Conservation (phyloP, 768 basidiomycete genomes). For the Russula brevipes region DNA sequence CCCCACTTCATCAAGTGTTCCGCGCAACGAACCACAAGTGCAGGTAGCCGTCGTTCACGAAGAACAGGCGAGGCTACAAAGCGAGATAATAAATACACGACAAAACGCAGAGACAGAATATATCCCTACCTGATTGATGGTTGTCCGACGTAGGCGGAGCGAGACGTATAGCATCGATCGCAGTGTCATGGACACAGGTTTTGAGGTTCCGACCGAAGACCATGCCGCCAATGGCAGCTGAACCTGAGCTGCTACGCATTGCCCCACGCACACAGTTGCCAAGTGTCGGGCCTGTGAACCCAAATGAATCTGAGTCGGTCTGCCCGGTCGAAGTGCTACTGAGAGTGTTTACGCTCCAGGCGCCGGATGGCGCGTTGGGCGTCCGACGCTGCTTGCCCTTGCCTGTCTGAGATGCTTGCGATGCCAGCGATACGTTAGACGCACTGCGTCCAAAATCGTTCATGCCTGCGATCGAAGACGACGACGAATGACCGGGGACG, state of each 20-base stretch:
- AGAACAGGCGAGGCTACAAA: constrained; percentile 8
- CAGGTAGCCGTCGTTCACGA: constrained; percentile 48
- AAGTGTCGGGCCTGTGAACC: constrained; percentile 42
- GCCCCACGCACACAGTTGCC: constrained; percentile 57
- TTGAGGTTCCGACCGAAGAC: constrained; percentile 65
- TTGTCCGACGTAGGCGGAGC: constrained; percentile 11
- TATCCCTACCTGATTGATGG: constrained; percentile 8
- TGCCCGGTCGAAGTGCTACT: constrained; percentile 45
- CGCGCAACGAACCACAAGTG: constrained; percentile 73
- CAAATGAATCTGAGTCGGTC: constrained; percentile 44
- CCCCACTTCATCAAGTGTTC: constrained; percentile 83
- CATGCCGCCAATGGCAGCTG: constrained; percentile 39
- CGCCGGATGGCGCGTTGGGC: constrained; percentile 56
- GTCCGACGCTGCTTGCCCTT: constrained; percentile 45
- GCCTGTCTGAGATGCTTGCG: constrained; percentile 17
- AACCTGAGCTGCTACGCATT: constrained; percentile 34
- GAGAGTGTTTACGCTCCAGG: constrained; percentile 32
- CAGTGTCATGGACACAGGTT: constrained; percentile 52
- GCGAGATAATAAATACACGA: constrained; percentile 9
- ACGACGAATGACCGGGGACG: constrained; percentile 30
- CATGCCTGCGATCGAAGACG: constrained; percentile 31
- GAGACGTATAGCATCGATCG: constrained; percentile 33
- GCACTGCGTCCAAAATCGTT: constrained; percentile 22
- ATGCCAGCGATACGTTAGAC: constrained; percentile 22
- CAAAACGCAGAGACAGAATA: background rate